phyloP scores from a whole-genome alignment of 495 filamentous ascomycete genomes.

The Emericellopsis terricola region DNA sequence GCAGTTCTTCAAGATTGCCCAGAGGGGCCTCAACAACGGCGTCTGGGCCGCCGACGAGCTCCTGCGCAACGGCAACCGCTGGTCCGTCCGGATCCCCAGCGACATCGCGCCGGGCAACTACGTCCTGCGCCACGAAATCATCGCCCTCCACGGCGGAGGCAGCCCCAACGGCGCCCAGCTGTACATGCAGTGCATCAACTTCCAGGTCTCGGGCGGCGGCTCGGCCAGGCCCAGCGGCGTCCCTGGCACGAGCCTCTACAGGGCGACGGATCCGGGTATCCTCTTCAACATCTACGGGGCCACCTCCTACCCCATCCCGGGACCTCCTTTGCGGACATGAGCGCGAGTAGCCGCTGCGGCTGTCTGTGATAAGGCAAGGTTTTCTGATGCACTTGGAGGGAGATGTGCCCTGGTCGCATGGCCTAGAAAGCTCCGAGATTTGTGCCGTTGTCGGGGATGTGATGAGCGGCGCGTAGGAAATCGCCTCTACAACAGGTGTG shows the following conservation, averaged over 20 bases:
- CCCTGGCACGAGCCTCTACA: slow-evolving; percentile 17
- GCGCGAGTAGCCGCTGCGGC: too few species aligned
- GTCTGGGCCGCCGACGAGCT: slow-evolving; percentile 52
- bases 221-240: slow-evolving; percentile 11
- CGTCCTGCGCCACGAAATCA: slow-evolving; percentile 22
- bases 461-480: too few species aligned
- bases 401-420: too few species aligned
- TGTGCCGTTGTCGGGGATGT: too few species aligned
- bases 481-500: too few species aligned
- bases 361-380: too few species aligned
- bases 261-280: slow-evolving; percentile 22
- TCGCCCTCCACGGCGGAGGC: slow-evolving; percentile 20
- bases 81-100: slow-evolving; percentile 22
- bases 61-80: slow-evolving; percentile 47
- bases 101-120: slow-evolving; percentile 22
- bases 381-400: too few species aligned
- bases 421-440: too few species aligned
- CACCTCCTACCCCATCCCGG: slow-evolving; percentile 10
- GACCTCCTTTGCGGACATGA: slow-evolving; percentile 6
- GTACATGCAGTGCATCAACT: slow-evolving; percentile 21
- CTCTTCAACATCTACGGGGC: slow-evolving; percentile 22
- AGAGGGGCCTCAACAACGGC: slow-evolving; percentile 32
- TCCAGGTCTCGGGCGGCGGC: slow-evolving; percentile 7
- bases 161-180: slow-evolving; percentile 17
- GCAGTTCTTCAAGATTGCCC: slow-evolving; percentile 56